Evolutionary conservation across 805 yeast species (phyloP).

Genomic region (Ogataea populi-albae): DNA sequence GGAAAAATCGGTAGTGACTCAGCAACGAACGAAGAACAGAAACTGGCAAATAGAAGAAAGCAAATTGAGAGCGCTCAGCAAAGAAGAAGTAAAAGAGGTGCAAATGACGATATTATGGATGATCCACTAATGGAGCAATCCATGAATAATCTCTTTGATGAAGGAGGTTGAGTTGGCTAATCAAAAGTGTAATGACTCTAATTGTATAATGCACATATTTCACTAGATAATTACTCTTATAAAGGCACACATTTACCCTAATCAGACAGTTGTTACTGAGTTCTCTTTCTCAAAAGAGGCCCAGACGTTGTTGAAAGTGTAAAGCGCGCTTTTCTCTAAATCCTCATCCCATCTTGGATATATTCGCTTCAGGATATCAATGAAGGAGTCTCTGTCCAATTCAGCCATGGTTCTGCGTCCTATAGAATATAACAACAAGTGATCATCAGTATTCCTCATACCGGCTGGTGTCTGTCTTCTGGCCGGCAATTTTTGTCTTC

Average conservation of each 20-base stretch:
- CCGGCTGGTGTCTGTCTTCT: constrained; percentile 5
- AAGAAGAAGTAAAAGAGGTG: constrained; percentile 39
- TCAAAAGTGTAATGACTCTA: background rate
- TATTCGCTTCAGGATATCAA: constrained; percentile 24
- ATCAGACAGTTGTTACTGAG: background rate
- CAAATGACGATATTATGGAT: constrained; percentile 52
- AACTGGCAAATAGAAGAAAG: constrained; percentile 44
- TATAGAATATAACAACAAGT: constrained; percentile 23
- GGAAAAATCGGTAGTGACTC: constrained; percentile 39
- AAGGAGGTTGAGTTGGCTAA: constrained; percentile 17
- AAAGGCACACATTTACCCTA: background rate
- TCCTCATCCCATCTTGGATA: constrained; percentile 31
- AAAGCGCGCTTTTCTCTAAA: constrained; percentile 24
- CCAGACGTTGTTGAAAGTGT: constrained; percentile 25
- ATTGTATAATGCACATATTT: too few species aligned
- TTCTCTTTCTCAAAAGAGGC: constrained; percentile 5
- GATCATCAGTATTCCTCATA: constrained; percentile 21
- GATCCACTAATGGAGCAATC: constrained; percentile 74
- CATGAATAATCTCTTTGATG: constrained; percentile 55
- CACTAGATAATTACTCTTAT: background rate
- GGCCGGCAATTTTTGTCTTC: constrained; percentile 5
- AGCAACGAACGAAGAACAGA: constrained; percentile 34
- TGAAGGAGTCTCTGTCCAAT: constrained; percentile 23
- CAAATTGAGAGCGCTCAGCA: constrained; percentile 51
- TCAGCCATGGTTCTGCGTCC: constrained; percentile 31